A percentile compares a stretch with the other conserved stretches of the same genome.
Evolutionary conservation across 2,329 filamentous ascomycete genomes (phyloP).

Genomic region (Penicillium sp.): DNA sequence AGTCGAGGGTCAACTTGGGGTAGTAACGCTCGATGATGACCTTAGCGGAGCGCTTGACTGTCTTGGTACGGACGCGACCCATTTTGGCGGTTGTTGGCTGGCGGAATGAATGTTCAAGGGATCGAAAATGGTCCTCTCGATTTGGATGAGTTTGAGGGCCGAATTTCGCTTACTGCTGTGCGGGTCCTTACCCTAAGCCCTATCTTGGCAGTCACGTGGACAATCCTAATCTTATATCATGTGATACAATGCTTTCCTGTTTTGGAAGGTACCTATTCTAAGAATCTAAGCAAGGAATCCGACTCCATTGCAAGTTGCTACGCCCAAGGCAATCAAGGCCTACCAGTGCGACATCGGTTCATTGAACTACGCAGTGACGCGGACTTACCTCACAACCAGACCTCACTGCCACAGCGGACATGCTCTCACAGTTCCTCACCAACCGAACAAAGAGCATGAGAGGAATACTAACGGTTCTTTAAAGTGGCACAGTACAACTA

Average conservation of each 20-base stretch:
- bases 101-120: conserved; percentile 33
- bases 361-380: too few species aligned
- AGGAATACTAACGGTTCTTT: too few species aligned
- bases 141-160: conserved; percentile 17
- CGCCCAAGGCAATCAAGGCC: too few species aligned
- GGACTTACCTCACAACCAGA: too few species aligned
- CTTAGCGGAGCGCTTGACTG: conserved; percentile 87
- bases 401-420: too few species aligned
- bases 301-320: too few species aligned
- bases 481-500: too few species aligned
- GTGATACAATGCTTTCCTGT: not conserved
- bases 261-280: too few species aligned
- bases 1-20: conserved; percentile 97
- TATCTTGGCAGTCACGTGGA: conserved; percentile 16
- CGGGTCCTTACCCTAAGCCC: conserved; percentile 24
- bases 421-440: too few species aligned
- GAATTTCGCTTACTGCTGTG: conserved; percentile 28
- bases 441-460: too few species aligned
- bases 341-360: too few species aligned
- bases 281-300: too few species aligned
- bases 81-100: conserved; percentile 44
- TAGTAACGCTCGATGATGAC: conserved; percentile 99
- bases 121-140: conserved; percentile 8
- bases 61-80: conserved; percentile 54
- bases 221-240: not conserved